Evolutionary conservation across 1,284 basidiomycete genomes (phyloP).

Genomic region (Boletus nobilissimus): DNA sequence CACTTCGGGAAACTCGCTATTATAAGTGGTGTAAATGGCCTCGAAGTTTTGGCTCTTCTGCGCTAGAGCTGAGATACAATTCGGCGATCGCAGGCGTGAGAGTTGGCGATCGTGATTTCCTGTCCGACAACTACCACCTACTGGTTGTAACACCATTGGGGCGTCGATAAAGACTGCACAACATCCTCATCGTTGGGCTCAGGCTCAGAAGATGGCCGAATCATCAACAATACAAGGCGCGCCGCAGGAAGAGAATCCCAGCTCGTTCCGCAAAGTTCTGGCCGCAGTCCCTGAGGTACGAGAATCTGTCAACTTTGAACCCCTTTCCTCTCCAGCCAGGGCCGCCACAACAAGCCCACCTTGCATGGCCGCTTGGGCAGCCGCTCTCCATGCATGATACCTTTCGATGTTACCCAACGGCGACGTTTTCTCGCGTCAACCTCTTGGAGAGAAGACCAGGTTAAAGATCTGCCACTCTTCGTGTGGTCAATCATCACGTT

Average conservation of each 20-base stretch:
- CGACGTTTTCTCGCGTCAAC: slow-evolving; percentile 67
- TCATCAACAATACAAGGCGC: slow-evolving; percentile 35
- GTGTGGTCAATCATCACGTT: slow-evolving; percentile 87
- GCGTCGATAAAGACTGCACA: slow-evolving; percentile 82
- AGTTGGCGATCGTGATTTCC: not conserved
- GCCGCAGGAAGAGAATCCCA: slow-evolving; percentile 32
- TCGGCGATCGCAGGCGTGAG: slow-evolving; percentile 28
- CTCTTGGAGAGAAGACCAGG: slow-evolving; percentile 58
- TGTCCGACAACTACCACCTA: too few species aligned
- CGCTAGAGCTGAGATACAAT: slow-evolving; percentile 58
- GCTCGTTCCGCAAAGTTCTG: slow-evolving; percentile 41
- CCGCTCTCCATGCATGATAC: slow-evolving; percentile 75
- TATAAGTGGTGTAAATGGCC: slow-evolving; percentile 54
- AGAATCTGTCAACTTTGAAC: too few species aligned
- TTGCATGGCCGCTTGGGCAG: slow-evolving; percentile 69
- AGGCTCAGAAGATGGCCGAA: slow-evolving; percentile 39
- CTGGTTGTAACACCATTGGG: slow-evolving; percentile 77
- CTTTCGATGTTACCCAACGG: slow-evolving; percentile 72
- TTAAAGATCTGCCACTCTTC: slow-evolving; percentile 69
- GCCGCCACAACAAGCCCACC: slow-evolving; percentile 63
- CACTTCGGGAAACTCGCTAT: slow-evolving; percentile 60
- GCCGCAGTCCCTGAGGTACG: slow-evolving; percentile 37
- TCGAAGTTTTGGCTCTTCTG: slow-evolving; percentile 36
- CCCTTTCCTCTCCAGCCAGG: slow-evolving; percentile 58
- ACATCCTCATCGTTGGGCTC: slow-evolving; percentile 17